phyloP scores from a whole-genome alignment of 257 asterid species.

The Gardenia jasminoides region DNA sequence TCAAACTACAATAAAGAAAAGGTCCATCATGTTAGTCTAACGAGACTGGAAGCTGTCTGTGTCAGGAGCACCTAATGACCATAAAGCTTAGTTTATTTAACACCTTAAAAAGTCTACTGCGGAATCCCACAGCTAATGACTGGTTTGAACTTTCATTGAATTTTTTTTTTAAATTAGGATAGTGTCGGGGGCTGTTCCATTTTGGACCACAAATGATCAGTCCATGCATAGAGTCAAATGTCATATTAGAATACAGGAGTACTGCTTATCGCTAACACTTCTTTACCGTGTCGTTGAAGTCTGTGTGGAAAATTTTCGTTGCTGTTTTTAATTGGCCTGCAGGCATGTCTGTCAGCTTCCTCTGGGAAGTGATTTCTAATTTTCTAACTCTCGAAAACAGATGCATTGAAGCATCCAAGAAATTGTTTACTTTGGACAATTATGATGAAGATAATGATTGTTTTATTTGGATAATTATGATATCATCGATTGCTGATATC shows the following conservation, averaged over 20 bases:
- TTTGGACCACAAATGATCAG: neutral
- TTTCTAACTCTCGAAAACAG: neutral
- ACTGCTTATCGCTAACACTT: conserved; percentile 16
- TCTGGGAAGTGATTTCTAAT: neutral
- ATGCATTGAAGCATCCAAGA: neutral
- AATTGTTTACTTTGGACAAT: neutral
- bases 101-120: neutral
- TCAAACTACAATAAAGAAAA: neutral
- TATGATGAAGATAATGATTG: neutral
- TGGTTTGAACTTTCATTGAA: conserved; percentile 12
- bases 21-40: neutral
- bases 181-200: neutral
- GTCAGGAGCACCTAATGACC: conserved; percentile 1
- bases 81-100: conserved; percentile 2
- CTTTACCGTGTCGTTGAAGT: conserved; percentile 29
- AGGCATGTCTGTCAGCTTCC: conserved; percentile 56
- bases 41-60: conserved; percentile 6
- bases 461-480: neutral
- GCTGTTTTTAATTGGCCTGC: conserved; percentile 37
- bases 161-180: conserved; percentile 11
- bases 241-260: neutral
- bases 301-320: conserved; percentile 19
- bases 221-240: neutral
- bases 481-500: neutral
- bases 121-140: conserved; percentile 17